A percentile compares a stretch with the other conserved stretches of the same genome.
These are phyloP conservation scores for Simplicillium sp. DNA, from an alignment of 2,329 filamentous ascomycete genomes.

Conservation along the genomic window DNA sequence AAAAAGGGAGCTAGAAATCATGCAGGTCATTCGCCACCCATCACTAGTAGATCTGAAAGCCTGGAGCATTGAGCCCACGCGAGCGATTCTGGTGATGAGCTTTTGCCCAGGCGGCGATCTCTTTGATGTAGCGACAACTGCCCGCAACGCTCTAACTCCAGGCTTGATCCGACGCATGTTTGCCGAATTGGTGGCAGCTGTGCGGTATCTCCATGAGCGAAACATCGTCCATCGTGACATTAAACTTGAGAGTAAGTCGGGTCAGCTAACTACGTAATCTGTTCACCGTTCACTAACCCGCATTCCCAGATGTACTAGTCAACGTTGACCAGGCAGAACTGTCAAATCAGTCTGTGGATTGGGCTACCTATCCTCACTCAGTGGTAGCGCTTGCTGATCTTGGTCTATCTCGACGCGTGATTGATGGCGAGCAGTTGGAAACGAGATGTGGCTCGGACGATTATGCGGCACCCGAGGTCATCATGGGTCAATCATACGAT, in stretches of 20 bases:
- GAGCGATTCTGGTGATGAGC: conserved; percentile 76
- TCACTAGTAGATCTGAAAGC: conserved; percentile 87
- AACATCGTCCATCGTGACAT: conserved; percentile 94
- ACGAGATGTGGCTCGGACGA: conserved; percentile 94
- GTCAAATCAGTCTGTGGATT: conserved; percentile 53
- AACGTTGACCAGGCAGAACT: conserved; percentile 67
- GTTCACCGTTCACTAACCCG: conserved; percentile 4
- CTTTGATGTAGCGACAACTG: conserved; percentile 78
- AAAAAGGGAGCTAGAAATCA: conserved; percentile 90
- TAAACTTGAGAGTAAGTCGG: conserved; percentile 77
- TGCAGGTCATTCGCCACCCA: conserved; percentile 80
- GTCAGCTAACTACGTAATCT: conserved; percentile 4
- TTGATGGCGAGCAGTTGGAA: conserved; percentile 79
- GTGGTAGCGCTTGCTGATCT: conserved; percentile 86
- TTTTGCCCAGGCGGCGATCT: conserved; percentile 93
- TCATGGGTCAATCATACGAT: conserved; percentile 92
- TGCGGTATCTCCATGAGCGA: conserved; percentile 74
- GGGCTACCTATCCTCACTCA: conserved; percentile 68
- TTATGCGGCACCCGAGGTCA: conserved; percentile 91
- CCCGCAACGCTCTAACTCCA: conserved; percentile 58
- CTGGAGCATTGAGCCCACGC: conserved; percentile 74
- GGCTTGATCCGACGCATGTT: conserved; percentile 75
- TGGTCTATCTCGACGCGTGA: conserved; percentile 77
- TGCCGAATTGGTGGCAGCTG: conserved; percentile 76
- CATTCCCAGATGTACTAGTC: conserved; percentile 73